Conservation (phyloP, 2,329 filamentous ascomycete genomes). For the Pseudogymnoascus sp. region DNA sequence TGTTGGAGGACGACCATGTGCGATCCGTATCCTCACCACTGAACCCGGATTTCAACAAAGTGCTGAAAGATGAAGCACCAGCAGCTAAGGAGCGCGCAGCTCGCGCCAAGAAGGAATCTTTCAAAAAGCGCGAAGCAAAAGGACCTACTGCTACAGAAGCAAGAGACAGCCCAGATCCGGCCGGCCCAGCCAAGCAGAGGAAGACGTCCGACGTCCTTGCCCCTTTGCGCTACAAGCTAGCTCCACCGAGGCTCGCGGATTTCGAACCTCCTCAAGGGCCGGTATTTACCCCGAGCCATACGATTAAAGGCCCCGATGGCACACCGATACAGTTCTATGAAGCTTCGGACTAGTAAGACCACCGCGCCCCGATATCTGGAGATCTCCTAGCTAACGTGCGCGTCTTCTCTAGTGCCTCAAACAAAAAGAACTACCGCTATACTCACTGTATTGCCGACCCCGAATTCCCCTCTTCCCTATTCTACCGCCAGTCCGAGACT, state of each 20-base stretch:
- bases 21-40: slow-evolving; percentile 67
- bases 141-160: slow-evolving; percentile 34
- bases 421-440: slow-evolving; percentile 75
- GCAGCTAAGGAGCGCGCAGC: slow-evolving; percentile 28
- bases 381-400: not conserved
- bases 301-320: slow-evolving; percentile 41
- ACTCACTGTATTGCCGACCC: slow-evolving; percentile 86
- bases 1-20: slow-evolving; percentile 60
- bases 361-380: not conserved
- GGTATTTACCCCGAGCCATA: slow-evolving; percentile 49
- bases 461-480: slow-evolving; percentile 74
- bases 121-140: slow-evolving; percentile 62
- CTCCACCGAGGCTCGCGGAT: slow-evolving; percentile 53
- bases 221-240: slow-evolving; percentile 55
- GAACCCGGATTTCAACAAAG: slow-evolving; percentile 53
- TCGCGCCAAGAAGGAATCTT: slow-evolving; percentile 55
- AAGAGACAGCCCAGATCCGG: slow-evolving; percentile 51
- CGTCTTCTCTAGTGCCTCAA: slow-evolving; percentile 41
- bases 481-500: slow-evolving; percentile 82
- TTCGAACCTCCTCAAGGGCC: slow-evolving; percentile 53
- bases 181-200: slow-evolving; percentile 28
- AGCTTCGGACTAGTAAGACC: slow-evolving; percentile 54
- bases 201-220: slow-evolving; percentile 34
- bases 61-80: slow-evolving; percentile 40
- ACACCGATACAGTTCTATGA: slow-evolving; percentile 51